Percentiles rank a stretch among this genome's conserved stretches.
Evolutionary conservation across 352 stramenopile species (phyloP).

Genomic region (Aphanomyces astaci): DNA sequence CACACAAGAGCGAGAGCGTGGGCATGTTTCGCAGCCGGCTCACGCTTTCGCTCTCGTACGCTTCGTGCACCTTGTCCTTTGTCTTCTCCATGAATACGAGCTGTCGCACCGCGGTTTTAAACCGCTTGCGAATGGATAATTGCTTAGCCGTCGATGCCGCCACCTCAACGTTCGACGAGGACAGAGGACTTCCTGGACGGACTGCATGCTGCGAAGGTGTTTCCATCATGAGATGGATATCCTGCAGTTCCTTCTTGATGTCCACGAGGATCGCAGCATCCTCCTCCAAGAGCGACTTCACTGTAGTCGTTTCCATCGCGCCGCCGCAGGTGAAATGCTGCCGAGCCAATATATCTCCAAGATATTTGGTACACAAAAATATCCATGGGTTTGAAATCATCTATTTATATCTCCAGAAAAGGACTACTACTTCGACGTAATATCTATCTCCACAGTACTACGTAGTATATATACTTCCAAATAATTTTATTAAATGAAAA

Average conservation of each 20-base stretch:
- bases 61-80: constrained; percentile 18
- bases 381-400: no score
- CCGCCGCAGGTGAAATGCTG: background rate
- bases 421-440: no score
- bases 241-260: constrained; percentile 11
- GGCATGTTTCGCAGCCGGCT: constrained; percentile 2
- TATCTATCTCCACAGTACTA: no score
- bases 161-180: background rate
- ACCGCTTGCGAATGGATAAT: background rate
- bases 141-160: background rate
- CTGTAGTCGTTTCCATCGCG: background rate
- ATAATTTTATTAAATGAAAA: no score
- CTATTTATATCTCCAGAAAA: no score
- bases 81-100: constrained; percentile 26
- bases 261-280: constrained; percentile 1
- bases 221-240: constrained; percentile 2
- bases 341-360: no score
- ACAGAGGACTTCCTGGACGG: background rate
- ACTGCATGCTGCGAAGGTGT: background rate
- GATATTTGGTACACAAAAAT: no score
- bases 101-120: constrained; percentile 6
- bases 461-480: no score
- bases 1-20: constrained; percentile 14
- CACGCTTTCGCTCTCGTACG: constrained; percentile 17
- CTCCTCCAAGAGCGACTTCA: constrained; percentile 6